These are phyloP conservation scores for Blastomyces emzantsi DNA, from an alignment of 2,329 filamentous ascomycete species.

Conservation along the genomic window DNA sequence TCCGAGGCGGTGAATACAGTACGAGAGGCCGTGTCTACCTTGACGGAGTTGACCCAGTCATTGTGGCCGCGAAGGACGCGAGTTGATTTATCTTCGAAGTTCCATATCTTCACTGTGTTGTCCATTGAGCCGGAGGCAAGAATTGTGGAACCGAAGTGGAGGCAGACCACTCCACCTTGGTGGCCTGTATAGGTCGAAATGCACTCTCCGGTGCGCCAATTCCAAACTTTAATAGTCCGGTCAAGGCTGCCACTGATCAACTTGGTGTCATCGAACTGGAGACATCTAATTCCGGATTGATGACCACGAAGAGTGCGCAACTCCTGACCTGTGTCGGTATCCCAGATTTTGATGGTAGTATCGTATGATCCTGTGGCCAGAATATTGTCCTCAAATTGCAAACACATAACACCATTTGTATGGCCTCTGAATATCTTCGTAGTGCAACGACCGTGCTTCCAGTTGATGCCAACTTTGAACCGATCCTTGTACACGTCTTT, in stretches of 20 bases:
- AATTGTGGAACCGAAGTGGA: constrained; percentile 78
- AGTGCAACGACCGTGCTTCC: constrained; percentile 87
- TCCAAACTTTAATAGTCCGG: constrained; percentile 85
- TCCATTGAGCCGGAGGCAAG: constrained; percentile 87
- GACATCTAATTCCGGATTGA: constrained; percentile 68
- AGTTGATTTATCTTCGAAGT: constrained; percentile 73
- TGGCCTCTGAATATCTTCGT: constrained; percentile 79
- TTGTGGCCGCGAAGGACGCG: constrained; percentile 74
- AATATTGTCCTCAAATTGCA: constrained; percentile 78
- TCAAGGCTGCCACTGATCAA: constrained; percentile 87
- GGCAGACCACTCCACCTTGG: constrained; percentile 68
- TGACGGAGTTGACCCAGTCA: constrained; percentile 96
- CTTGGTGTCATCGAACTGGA: constrained; percentile 89
- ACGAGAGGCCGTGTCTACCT: constrained; percentile 69
- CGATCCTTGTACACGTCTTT: constrained; percentile 95
- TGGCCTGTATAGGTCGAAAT: constrained; percentile 74
- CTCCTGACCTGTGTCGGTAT: constrained; percentile 78
- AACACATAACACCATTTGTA: constrained; percentile 73
- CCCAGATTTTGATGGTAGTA: constrained; percentile 90
- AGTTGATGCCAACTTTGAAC: constrained; percentile 93
- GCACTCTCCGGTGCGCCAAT: constrained; percentile 85
- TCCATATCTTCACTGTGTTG: constrained; percentile 83
- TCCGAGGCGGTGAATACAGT: constrained; percentile 91
- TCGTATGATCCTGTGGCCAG: constrained; percentile 94
- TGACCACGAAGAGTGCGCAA: constrained; percentile 80